phyloP scores from a whole-genome alignment of 306 rosid genomes.

The Quercus wislizeni region DNA sequence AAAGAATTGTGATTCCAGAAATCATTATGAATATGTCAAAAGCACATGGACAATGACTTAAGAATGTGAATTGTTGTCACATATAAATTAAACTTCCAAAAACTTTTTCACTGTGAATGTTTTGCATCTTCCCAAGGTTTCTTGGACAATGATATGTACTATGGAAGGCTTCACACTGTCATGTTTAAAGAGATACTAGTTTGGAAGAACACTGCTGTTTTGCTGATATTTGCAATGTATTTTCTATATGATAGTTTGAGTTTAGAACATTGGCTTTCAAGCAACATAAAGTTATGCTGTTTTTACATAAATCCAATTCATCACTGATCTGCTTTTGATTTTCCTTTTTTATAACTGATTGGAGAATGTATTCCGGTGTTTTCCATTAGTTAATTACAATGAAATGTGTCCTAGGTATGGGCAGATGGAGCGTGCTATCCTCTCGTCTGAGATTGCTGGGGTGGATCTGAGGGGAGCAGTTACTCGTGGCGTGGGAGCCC shows the following conservation, averaged over 20 bases:
- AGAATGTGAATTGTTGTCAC: not conserved
- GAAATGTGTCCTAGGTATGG: constrained; percentile 67
- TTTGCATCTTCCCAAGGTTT: not conserved
- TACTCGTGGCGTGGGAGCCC: constrained; percentile 96
- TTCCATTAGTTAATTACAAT: constrained; percentile 21
- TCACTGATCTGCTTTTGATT: not conserved
- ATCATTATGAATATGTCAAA: not conserved
- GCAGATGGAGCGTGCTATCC: constrained; percentile 97
- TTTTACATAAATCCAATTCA: not conserved
- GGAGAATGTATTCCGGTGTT: constrained; percentile 15
- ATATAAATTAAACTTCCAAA: not conserved
- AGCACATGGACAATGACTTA: not conserved
- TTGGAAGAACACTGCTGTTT: not conserved
- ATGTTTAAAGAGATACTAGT: not conserved
- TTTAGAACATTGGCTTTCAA: not conserved
- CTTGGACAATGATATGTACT: not conserved
- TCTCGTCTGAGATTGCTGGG: constrained; percentile 87
- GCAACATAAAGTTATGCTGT: not conserved
- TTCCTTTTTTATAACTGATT: not conserved
- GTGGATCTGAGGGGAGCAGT: constrained; percentile 99
- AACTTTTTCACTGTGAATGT: not conserved
- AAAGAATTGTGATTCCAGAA: not conserved
- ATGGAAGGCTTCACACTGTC: not conserved
- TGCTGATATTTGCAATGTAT: not conserved
- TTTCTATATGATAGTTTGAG: not conserved